These are phyloP conservation scores for Chrysoporthe austroafricana DNA, from an alignment of 2,329 filamentous ascomycete species.

Conservation along the genomic window DNA sequence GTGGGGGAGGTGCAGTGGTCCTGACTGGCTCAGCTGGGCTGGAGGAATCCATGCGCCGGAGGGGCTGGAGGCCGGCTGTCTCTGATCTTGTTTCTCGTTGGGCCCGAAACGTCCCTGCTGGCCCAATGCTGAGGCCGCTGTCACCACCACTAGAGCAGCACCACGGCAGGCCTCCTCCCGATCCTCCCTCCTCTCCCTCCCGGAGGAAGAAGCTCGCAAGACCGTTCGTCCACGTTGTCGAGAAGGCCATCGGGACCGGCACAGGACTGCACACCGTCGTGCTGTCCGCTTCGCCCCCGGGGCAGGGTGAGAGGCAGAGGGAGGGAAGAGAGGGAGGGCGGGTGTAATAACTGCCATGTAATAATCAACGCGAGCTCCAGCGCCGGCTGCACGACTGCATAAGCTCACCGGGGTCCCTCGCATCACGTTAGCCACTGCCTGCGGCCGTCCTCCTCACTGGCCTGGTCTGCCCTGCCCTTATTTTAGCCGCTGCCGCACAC, in stretches of 20 bases:
- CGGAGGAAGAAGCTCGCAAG: not conserved
- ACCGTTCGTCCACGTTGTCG: not conserved
- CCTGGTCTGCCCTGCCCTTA: conserved; percentile 16
- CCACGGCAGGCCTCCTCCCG: not conserved
- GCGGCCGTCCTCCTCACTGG: conserved; percentile 14
- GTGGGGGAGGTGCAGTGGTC: not conserved
- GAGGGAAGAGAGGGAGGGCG: not conserved
- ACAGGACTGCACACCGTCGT: not conserved
- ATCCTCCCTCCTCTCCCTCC: not conserved
- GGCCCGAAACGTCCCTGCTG: conserved; percentile 9
- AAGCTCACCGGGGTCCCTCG: conserved; percentile 6
- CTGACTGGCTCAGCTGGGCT: conserved; percentile 3
- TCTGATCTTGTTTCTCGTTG: conserved; percentile 13
- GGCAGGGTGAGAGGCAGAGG: not conserved
- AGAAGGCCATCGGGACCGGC: not conserved
- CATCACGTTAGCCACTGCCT: conserved; percentile 22
- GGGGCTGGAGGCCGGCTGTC: not conserved
- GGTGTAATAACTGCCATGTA: too few species aligned
- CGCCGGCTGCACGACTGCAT: conserved; percentile 1
- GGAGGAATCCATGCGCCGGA: not conserved
- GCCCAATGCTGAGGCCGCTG: conserved; percentile 13
- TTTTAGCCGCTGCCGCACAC: conserved; percentile 26
- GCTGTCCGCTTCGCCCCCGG: not conserved
- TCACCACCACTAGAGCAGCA: not conserved
- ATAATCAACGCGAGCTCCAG: too few species aligned